A percentile compares a stretch with the other conserved stretches of the same genome.
phyloP scores from a whole-genome alignment of 129 eudicot genomes.

The Daucus carota region DNA sequence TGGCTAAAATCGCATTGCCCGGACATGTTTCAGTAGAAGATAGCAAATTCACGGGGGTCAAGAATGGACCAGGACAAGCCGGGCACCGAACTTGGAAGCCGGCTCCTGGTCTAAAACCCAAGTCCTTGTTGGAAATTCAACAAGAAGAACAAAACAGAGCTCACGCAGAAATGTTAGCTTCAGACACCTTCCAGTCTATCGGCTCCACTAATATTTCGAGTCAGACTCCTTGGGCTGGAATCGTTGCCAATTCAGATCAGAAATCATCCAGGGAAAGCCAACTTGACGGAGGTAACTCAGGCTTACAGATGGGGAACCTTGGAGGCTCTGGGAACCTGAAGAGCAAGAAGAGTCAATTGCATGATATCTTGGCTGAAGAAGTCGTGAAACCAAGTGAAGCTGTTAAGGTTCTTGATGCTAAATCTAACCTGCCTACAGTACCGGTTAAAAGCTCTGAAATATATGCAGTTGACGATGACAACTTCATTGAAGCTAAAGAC shows the following conservation, averaged over 20 bases:
- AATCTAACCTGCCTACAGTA: conserved; percentile 14
- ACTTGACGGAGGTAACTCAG: conserved; percentile 25
- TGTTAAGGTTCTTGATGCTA: conserved; percentile 9
- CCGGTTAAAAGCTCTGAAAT: conserved; percentile 21
- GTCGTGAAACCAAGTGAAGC: conserved; percentile 38
- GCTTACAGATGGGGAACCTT: conserved; percentile 9
- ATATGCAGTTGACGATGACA: conserved; percentile 41
- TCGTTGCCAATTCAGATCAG: conserved; percentile 37
- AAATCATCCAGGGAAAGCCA: conserved; percentile 26
- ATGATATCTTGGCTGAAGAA: conserved; percentile 50
- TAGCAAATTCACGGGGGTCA: conserved; percentile 17
- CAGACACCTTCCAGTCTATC: conserved; percentile 47
- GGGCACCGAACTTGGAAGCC: conserved; percentile 82
- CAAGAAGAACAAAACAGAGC: conserved; percentile 84
- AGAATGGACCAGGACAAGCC: conserved; percentile 23
- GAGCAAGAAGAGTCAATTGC: conserved; percentile 53
- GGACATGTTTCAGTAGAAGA: conserved; percentile 8
- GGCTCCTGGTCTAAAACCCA: conserved; percentile 83
- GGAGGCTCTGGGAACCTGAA: conserved; percentile 26
- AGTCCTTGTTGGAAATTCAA: conserved; percentile 78
- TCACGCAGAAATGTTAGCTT: conserved; percentile 25
- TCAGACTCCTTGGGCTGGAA: conserved; percentile 71
- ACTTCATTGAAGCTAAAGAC: conserved; percentile 81
- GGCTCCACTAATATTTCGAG: conserved; percentile 30
- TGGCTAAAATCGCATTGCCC: conserved; percentile 13